Evolutionary conservation across 2,329 filamentous ascomycete species (phyloP).

Genomic region (Fusarium proliferatum): DNA sequence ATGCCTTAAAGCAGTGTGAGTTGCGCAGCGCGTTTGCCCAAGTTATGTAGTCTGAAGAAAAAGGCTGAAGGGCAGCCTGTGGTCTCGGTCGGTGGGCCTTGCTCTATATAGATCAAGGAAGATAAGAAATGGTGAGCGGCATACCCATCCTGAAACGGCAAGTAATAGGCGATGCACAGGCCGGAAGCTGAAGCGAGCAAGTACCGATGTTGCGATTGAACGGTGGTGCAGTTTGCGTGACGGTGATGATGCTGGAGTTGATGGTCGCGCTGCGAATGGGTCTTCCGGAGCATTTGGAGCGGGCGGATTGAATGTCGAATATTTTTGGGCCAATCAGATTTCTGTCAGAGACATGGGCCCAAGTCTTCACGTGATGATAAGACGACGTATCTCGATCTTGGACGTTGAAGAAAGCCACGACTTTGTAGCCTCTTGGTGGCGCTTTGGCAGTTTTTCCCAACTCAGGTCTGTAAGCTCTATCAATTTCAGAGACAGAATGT

Average conservation of each 20-base stretch:
- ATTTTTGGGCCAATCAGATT: slow-evolving; percentile 36
- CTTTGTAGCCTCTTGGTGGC: neutral
- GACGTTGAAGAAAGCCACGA: slow-evolving; percentile 11
- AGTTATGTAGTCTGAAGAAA: slow-evolving; percentile 9
- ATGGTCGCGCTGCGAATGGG: slow-evolving; percentile 38
- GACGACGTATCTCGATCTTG: slow-evolving; percentile 30
- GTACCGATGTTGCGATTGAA: slow-evolving; percentile 32
- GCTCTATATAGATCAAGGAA: slow-evolving; percentile 31
- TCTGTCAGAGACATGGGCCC: neutral
- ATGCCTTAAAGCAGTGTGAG: slow-evolving; percentile 24
- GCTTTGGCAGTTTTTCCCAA: neutral
- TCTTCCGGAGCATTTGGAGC: slow-evolving; percentile 39
- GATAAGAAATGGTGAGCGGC: slow-evolving; percentile 13
- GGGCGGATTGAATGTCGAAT: slow-evolving; percentile 40
- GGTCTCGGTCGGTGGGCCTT: slow-evolving; percentile 8
- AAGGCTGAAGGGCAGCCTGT: slow-evolving; percentile 13
- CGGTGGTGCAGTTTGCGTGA: slow-evolving; percentile 24
- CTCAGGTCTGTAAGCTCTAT: neutral
- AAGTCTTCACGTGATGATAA: slow-evolving; percentile 44
- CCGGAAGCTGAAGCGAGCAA: slow-evolving; percentile 14
- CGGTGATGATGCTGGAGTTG: slow-evolving; percentile 34
- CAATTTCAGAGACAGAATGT: neutral
- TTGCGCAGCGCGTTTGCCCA: slow-evolving; percentile 26
- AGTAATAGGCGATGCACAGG: slow-evolving; percentile 19
- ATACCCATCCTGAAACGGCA: slow-evolving; percentile 33